A percentile compares a stretch with the other conserved stretches of the same genome.
phyloP scores from a whole-genome alignment of 352 stramenopile species.

The Blastocystis sp. region DNA sequence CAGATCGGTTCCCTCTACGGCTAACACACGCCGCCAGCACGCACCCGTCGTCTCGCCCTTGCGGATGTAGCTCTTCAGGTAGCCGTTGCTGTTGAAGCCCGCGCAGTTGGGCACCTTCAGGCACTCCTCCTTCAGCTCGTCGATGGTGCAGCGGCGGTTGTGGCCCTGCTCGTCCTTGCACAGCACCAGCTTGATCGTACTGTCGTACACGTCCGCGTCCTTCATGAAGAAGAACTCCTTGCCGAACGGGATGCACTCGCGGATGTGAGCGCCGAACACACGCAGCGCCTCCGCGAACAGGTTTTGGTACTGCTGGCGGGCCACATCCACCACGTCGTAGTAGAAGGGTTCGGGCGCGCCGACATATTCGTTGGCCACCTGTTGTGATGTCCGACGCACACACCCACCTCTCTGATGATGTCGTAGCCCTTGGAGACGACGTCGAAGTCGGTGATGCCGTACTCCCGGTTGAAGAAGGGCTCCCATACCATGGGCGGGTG shows the following conservation, averaged over 20 bases:
- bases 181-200: constrained; percentile 1
- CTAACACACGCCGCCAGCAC: neutral
- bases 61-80: neutral
- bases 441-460: neutral
- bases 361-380: neutral
- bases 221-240: neutral
- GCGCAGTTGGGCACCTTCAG: constrained; percentile 32
- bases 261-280: neutral
- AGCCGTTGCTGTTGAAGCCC: neutral
- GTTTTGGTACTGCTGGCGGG: constrained; percentile 78
- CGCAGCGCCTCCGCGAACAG: constrained; percentile 71
- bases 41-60: neutral
- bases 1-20: neutral
- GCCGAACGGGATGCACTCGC: neutral
- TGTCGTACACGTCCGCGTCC: constrained; percentile 26
- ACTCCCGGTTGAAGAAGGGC: neutral
- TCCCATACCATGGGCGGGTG: constrained; percentile 14
- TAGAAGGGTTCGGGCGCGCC: constrained; percentile 75
- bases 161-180: neutral
- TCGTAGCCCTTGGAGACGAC: neutral
- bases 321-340: constrained; percentile 80
- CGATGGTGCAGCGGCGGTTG: constrained; percentile 2
- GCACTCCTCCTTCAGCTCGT: constrained; percentile 22
- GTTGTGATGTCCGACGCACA: neutral
- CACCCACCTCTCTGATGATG: neutral